Evolutionary conservation across 148 eudicot species (phyloP).

Genomic region (Tetragonia tetragonoides): DNA sequence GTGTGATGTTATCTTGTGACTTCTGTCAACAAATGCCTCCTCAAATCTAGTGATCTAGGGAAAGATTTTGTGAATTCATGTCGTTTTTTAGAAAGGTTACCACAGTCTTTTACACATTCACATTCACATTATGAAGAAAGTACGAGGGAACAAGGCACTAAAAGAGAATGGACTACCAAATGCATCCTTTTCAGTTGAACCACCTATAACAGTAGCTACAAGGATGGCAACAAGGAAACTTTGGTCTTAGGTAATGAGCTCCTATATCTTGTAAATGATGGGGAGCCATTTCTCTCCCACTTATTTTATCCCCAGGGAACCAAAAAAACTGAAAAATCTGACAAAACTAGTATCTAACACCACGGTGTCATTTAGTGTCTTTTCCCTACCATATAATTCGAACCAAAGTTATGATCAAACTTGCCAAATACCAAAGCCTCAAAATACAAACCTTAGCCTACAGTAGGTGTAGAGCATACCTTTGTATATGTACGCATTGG

Average conservation of each 20-base stretch:
- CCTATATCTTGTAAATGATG: background rate
- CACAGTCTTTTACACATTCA: no score
- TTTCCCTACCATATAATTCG: background rate
- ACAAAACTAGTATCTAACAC: background rate
- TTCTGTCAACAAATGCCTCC: no score
- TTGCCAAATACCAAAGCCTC: background rate
- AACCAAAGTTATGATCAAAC: no score
- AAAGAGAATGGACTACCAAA: background rate
- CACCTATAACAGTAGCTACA: background rate
- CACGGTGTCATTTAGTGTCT: background rate
- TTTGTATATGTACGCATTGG: constrained; percentile 84
- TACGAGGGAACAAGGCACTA: no score
- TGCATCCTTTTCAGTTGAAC: background rate
- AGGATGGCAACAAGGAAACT: no score
- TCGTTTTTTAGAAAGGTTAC: no score
- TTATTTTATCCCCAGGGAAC: background rate
- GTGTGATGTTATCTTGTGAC: no score
- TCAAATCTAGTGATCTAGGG: no score
- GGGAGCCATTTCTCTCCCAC: background rate
- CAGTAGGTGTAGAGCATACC: constrained; percentile 28
- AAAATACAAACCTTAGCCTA: background rate
- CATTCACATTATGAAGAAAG: no score
- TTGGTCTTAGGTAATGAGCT: background rate
- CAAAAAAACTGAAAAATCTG: background rate
- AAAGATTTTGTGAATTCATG: no score